Conservation (phyloP, 1,284 basidiomycete genomes). For the Trametes sp. region DNA sequence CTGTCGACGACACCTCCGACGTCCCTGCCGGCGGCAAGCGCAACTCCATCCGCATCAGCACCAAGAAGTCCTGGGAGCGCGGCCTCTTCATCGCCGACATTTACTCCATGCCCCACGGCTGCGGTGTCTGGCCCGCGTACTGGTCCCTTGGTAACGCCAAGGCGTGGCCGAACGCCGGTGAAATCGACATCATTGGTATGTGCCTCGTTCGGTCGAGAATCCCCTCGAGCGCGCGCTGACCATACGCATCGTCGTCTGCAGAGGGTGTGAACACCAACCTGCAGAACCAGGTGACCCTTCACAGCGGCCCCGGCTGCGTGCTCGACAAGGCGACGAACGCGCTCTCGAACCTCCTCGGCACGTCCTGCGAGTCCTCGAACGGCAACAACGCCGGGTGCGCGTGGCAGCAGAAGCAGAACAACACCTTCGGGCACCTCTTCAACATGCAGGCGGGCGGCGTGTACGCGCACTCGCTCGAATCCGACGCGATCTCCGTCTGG, state of each 20-base stretch:
- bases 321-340: slow-evolving; percentile 47
- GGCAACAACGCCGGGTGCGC: slow-evolving; percentile 73
- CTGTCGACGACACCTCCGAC: slow-evolving; percentile 64
- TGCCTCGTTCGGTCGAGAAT: background rate
- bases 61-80: slow-evolving; percentile 67
- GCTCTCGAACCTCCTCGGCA: slow-evolving; percentile 45
- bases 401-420: slow-evolving; percentile 57
- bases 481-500: slow-evolving; percentile 78
- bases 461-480: slow-evolving; percentile 76
- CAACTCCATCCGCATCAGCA: slow-evolving; percentile 79
- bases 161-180: slow-evolving; percentile 75
- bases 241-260: slow-evolving; percentile 15
- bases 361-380: slow-evolving; percentile 55
- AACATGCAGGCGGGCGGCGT: slow-evolving; percentile 77
- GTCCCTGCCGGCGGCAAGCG: slow-evolving; percentile 62
- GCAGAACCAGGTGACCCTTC: slow-evolving; percentile 76
- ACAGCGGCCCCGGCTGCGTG: slow-evolving; percentile 63
- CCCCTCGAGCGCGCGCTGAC: background rate
- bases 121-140: slow-evolving; percentile 84
- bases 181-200: slow-evolving; percentile 45
- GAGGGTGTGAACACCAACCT: slow-evolving; percentile 68
- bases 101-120: slow-evolving; percentile 78
- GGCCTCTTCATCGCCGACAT: slow-evolving; percentile 87
- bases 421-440: slow-evolving; percentile 75
- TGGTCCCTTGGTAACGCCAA: slow-evolving; percentile 59